Base-by-base conservation (phyloP, 1,284 basidiomycete species). In the Waitea zeae region DNA sequence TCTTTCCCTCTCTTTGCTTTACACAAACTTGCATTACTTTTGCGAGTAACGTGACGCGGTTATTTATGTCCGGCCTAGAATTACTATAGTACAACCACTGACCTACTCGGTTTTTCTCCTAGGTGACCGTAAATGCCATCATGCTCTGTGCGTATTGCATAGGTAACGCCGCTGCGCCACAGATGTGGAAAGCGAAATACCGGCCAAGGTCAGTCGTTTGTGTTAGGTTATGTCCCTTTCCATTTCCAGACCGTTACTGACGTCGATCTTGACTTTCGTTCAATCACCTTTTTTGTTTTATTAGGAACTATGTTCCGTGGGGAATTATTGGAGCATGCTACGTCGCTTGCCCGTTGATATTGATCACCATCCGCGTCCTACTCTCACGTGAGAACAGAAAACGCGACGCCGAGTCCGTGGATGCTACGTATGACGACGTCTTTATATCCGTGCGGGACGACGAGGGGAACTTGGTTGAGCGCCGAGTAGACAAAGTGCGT, bases 131-230 rank as follows among this genome's bases (percentile, higher is more conserved):
- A 3, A 79, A 82, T 48, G 70, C 76, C 0, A 69, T 81, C 45
- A 64, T 77, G 57, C 62, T 80, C n/a, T 65, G 64, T 35, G 69
- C 70, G 1, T 79, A 82, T 45, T 77, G 72, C 39, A 57, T 81
- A 19, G 79, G 79, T 12, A 80, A 81, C 41, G 51, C 75, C 14
- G 70, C 67, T 4, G 73, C 73, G 2, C 77, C 80, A 0, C 73
- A 79, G 43, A 81, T 81, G 70, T 84, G 78, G 78, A 57, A 73
- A 46, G 54, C 57, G 6, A 50, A 64, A 47, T 81, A 79, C 50
- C 61, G 68, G 41, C 76, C 79, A 18, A n/a, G n/a, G n/a, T n/a
- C n/a, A n/a, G n/a, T n/a, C n/a, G n/a, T n/a, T n/a, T n/a, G n/a
- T n/a, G n/a, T n/a, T n/a, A n/a, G n/a, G n/a, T n/a, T n/a, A n/a